Conservation (phyloP, 352 stramenopile genomes). For the Discostella stelligera region DNA sequence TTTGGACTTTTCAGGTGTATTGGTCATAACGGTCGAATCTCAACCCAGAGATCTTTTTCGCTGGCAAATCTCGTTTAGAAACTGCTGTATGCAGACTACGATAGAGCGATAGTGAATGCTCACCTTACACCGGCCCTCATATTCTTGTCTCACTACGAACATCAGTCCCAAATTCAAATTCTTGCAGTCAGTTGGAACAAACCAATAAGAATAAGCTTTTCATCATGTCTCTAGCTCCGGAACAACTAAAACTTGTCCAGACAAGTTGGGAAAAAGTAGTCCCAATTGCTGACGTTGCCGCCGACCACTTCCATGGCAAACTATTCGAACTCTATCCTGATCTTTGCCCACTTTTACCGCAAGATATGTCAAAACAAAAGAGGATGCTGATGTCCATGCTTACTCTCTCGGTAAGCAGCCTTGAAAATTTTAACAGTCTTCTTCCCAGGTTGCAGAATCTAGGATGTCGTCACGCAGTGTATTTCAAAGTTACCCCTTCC, state of each 20-base stretch:
- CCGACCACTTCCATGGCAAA: constrained; percentile 40
- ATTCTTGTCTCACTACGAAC: too few relatives aligned
- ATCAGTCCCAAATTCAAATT: too few relatives aligned
- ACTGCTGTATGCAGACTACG: too few relatives aligned
- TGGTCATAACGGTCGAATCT: too few relatives aligned
- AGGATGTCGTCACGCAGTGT: constrained; percentile 30
- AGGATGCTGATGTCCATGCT: constrained; percentile 39
- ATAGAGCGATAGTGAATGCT: too few relatives aligned
- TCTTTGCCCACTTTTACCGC: constrained; percentile 33
- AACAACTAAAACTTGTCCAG: constrained; percentile 33
- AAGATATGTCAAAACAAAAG: constrained; percentile 40
- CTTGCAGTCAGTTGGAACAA: too few relatives aligned
- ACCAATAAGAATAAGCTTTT: too few relatives aligned
- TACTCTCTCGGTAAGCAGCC: constrained; percentile 25
- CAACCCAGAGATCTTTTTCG: too few relatives aligned
- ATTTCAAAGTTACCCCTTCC: constrained; percentile 30
- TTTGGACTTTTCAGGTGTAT: too few relatives aligned
- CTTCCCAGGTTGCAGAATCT: constrained; percentile 37
- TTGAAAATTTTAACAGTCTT: constrained; percentile 30
- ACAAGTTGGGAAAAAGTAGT: constrained; percentile 32
- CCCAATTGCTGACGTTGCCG: constrained; percentile 28
- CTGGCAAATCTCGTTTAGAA: too few relatives aligned
- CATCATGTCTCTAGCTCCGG: constrained; percentile 11
- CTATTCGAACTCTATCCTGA: constrained; percentile 36
- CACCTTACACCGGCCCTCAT: too few relatives aligned